Evolutionary conservation across 129 eudicot genomes (phyloP), one percentile per base, ranked within the genome.

Genomic region (Sambucus nigra): DNA sequence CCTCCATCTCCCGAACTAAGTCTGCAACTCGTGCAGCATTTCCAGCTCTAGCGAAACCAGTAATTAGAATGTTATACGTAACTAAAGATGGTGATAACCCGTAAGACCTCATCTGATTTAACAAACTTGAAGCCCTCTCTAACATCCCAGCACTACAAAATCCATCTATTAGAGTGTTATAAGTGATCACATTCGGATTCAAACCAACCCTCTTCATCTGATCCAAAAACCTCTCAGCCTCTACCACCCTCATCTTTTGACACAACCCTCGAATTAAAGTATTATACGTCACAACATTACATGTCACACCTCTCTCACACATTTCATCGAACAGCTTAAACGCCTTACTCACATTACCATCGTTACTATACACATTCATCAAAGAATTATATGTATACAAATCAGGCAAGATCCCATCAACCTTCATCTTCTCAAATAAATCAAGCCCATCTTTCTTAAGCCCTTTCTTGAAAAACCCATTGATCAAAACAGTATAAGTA

Each of bases 1-100:
- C 80, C 45, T 78, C 77, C 85, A 78, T 78, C 66, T 78, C 80
- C 22, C 65, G 60, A 9, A 69, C 61, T n/a, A 78, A 65, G 26
- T 69, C 53, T 7, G 51, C 20, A 26, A 72, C 77, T 32, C 5
- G 55, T 16, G 58, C 49, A 19, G 58, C 47, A 24, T 73, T 58
- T 28, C 72, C 77, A 52, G 50, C 68, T 69, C 40, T 78, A 5
- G 80, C 65, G 45, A 75, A 66, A 17, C 80, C 80, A 11, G 77
- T 50, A 61, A 73, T 57, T 21, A 78, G 52, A 39, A 62, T 53
- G 48, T 73, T 78, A 50, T 73, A 78, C 14, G 85, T 73, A 21
- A 65, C 68, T 24, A 61, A 51, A 5, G 85, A 63, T 9, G 85
- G 85, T 41, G 73, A 54, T 41, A 64, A 55, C 29, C 85, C 77